Evolutionary conservation across 2,329 filamentous ascomycete species (phyloP), one percentile per base, ranked within the genome.

Genomic region (Cladophialophora bantiana): DNA sequence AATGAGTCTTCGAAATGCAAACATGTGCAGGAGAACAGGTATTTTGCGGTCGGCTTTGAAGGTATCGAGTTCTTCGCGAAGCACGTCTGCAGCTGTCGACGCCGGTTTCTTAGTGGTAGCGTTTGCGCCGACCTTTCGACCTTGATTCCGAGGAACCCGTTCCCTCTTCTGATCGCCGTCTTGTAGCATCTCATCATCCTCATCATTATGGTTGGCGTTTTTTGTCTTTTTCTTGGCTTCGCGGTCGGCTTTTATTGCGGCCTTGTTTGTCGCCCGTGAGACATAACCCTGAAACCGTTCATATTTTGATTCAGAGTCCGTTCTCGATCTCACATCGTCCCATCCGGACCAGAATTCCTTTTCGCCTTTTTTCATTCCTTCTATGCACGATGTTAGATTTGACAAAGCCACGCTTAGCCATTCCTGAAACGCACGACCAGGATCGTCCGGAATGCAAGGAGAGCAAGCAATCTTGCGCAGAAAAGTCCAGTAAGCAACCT

Each of bases 1-100:
- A 1, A 90, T 82, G 0, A 90, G 66, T 5, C 89, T 81, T 62
- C 85, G 84, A 74, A 86, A 90, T 1, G 78, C 75, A 73, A 90
- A 90, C 71, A 87, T 82, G 66, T 90, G 87, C 0, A 90, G 72
- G 0, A 86, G 73, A 1, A 80, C 79, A 7, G 62, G 68, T 12
- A 70, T 78, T 59, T 75, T 71, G 34, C 32, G 4, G n/a, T 53
- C 12, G n/a, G 3, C 12, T 32, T 53, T 15, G n/a, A 67, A 67
- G 10, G 56, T 18, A 38, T 63, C 52, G 7, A 64, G 58, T 20
- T 64, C 62, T 20, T 50, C 15, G 13, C 45, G 4, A 20, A 50
- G 45, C 26, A 53, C 15, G 26, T 67, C 38, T 15, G 26, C 42
- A 40, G 32, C 45, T 50, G 45, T 31, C 9, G 13, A 13, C 20